A percentile compares a stretch with the other conserved stretches of the same genome.
Evolutionary conservation across 2,329 filamentous ascomycete species (phyloP).

Genomic region (Neofusicoccum sp.): DNA sequence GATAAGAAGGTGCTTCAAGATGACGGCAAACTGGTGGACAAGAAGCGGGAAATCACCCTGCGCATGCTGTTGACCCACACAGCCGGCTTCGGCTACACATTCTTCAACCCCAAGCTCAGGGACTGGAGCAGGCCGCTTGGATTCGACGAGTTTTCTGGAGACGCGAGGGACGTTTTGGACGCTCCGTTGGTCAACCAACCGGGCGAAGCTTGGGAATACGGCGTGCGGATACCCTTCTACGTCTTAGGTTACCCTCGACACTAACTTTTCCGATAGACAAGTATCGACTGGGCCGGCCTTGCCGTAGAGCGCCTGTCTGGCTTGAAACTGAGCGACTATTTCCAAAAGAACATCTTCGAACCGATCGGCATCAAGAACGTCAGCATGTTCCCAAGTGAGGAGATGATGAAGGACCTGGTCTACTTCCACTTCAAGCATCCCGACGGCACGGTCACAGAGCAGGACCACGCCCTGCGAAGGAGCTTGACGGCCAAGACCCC

Average conservation of each 20-base stretch:
- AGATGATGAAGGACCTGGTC: constrained; percentile 56
- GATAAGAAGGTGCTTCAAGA: constrained; percentile 42
- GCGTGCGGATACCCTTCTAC: constrained; percentile 26
- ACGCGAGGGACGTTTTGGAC: constrained; percentile 50
- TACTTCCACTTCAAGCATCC: constrained; percentile 55
- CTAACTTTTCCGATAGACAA: constrained; percentile 38
- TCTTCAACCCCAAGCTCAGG: constrained; percentile 46
- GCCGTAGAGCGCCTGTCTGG: constrained; percentile 47
- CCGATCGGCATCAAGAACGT: constrained; percentile 51
- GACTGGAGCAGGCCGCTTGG: constrained; percentile 49
- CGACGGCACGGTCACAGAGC: constrained; percentile 37
- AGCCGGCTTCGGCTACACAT: constrained; percentile 50
- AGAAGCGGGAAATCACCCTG: constrained; percentile 48
- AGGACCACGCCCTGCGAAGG: constrained; percentile 53
- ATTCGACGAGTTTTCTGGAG: constrained; percentile 58
- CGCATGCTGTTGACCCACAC: constrained; percentile 53
- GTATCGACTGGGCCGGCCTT: constrained; percentile 52
- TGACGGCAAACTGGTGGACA: constrained; percentile 35
- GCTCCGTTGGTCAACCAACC: constrained; percentile 62
- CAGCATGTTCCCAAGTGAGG: constrained; percentile 55
- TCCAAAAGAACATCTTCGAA: constrained; percentile 46
- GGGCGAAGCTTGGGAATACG: constrained; percentile 60
- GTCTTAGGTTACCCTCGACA: background rate
- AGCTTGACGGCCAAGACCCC: constrained; percentile 47
- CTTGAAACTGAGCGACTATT: constrained; percentile 45